phyloP scores from a whole-genome alignment of 768 basidiomycete species.

The Cytidiella melzeri region DNA sequence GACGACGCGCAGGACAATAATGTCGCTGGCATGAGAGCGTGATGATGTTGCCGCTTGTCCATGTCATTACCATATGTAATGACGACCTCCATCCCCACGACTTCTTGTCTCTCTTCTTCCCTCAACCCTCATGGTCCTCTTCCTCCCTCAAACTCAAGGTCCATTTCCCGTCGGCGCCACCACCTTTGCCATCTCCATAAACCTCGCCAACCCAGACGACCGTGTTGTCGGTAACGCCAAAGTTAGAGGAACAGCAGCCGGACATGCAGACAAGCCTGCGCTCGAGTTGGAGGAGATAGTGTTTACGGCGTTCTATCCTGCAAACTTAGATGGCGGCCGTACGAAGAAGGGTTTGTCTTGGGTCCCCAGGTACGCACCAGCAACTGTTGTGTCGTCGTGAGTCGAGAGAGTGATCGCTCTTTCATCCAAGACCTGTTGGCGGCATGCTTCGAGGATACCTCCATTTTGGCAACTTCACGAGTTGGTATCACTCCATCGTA shows the following conservation, averaged over 20 bases:
- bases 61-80: too few species aligned
- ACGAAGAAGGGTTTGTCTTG: constrained; percentile 43
- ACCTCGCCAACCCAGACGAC: constrained; percentile 19
- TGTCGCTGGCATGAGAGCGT: too few species aligned
- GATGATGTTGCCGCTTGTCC: too few species aligned
- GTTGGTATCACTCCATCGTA: not conserved
- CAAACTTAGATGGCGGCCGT: constrained; percentile 27
- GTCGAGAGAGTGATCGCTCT: too few species aligned
- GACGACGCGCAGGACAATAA: too few species aligned
- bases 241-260: constrained; percentile 23
- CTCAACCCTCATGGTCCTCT: constrained; percentile 32
- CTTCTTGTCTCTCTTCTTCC: not conserved
- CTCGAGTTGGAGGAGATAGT: constrained; percentile 55
- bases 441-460: constrained; percentile 15
- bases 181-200: constrained; percentile 45
- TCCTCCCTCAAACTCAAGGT: constrained; percentile 37
- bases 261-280: constrained; percentile 31
- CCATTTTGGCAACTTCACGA: constrained; percentile 8
- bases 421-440: constrained; percentile 15
- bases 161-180: constrained; percentile 54
- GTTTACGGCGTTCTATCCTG: constrained; percentile 64
- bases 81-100: not conserved
- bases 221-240: constrained; percentile 37
- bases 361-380: constrained; percentile 47
- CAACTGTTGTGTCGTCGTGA: not conserved